Evolutionary conservation across 163 green algal genomes (phyloP).

Genomic region (Scenedesmus sp.): DNA sequence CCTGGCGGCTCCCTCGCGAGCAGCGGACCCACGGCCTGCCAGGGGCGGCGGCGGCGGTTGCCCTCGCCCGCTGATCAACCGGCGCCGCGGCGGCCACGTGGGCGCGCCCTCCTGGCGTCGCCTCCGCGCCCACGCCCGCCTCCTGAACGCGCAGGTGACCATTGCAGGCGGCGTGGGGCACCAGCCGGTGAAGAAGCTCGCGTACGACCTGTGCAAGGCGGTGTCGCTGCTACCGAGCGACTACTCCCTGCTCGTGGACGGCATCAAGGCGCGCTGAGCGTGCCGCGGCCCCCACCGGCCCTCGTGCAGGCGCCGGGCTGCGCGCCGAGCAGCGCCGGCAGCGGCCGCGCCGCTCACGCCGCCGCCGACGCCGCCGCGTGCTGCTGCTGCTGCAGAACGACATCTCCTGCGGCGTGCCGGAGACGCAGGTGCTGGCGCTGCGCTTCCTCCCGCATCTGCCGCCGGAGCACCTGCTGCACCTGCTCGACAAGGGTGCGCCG

Average conservation of each 20-base stretch:
- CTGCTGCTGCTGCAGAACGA: conserved; percentile 32
- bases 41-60: too few relatives aligned
- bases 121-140: too few relatives aligned
- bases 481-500: conserved; percentile 47
- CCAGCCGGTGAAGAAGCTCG: conserved; percentile 48
- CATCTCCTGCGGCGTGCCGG: conserved; percentile 37
- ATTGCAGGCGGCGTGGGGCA: conserved; percentile 46
- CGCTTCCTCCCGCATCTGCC: conserved; percentile 41
- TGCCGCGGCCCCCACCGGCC: too few relatives aligned
- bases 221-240: conserved; percentile 38
- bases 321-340: neutral
- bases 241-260: conserved; percentile 43
- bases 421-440: conserved; percentile 42
- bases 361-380: neutral
- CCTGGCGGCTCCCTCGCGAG: too few relatives aligned
- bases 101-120: too few relatives aligned
- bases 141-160: conserved; percentile 14
- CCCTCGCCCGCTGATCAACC: too few relatives aligned
- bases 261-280: conserved; percentile 45
- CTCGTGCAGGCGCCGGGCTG: too few relatives aligned
- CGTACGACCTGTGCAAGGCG: conserved; percentile 55
- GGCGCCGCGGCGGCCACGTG: too few relatives aligned
- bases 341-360: neutral
- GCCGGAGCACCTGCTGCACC: conserved; percentile 9
- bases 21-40: too few relatives aligned